Evolutionary conservation across 257 asterid species (phyloP).

Genomic region (Lithospermum erythrorhizon): DNA sequence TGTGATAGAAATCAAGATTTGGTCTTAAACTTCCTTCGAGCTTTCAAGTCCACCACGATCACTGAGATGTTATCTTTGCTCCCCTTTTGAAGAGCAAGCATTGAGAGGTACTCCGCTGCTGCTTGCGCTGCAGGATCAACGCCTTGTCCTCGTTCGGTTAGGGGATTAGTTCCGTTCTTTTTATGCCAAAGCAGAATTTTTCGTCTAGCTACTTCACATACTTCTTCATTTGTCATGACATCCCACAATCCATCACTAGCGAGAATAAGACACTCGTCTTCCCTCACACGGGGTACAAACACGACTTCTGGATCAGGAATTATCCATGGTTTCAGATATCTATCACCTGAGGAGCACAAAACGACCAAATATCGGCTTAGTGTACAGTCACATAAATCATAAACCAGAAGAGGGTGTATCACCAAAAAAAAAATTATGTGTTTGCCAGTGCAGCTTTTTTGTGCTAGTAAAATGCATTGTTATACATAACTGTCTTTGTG

Average conservation of each 20-base stretch:
- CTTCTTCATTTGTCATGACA: constrained; percentile 63
- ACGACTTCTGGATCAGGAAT: constrained; percentile 57
- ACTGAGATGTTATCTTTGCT: constrained; percentile 62
- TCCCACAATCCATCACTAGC: constrained; percentile 77
- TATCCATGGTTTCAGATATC: constrained; percentile 56
- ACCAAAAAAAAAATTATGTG: no score
- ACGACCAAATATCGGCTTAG: not conserved
- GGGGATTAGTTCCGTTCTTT: constrained; percentile 27
- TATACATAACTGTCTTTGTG: no score
- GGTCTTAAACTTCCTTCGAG: constrained; percentile 47
- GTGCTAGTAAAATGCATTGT: no score
- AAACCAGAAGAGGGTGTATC: no score
- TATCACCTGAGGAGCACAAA: constrained; percentile 39
- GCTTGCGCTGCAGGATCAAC: constrained; percentile 55
- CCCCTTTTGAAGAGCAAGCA: constrained; percentile 51
- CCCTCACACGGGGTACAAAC: constrained; percentile 45
- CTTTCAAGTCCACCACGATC: constrained; percentile 56
- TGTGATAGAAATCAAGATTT: constrained; percentile 13
- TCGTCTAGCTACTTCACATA: constrained; percentile 54
- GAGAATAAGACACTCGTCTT: constrained; percentile 56
- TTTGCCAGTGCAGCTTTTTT: no score
- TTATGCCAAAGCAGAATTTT: constrained; percentile 54
- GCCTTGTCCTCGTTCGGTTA: constrained; percentile 31
- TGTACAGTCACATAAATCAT: not conserved
- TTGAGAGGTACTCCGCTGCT: constrained; percentile 54